Conservation (phyloP, 805 yeast genomes). For the Torulaspora microellipsoides region DNA sequence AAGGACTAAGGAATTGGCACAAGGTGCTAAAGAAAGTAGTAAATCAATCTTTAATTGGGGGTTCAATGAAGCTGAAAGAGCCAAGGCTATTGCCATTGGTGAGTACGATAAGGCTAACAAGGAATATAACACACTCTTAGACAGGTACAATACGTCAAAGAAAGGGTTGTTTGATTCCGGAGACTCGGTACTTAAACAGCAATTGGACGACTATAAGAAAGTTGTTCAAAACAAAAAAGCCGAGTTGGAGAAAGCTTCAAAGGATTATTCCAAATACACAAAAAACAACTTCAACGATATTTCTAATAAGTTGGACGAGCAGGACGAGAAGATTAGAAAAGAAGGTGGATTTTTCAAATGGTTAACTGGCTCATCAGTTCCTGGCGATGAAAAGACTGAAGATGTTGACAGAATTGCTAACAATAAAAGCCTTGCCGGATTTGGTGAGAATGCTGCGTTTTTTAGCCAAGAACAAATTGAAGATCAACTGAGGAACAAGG, state of each 20-base stretch:
- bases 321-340: slow-evolving; percentile 20
- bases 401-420: slow-evolving; percentile 1
- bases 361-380: slow-evolving; percentile 17
- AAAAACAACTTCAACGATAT: slow-evolving; percentile 26
- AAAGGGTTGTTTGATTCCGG: slow-evolving; percentile 21
- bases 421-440: slow-evolving; percentile 37
- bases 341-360: slow-evolving; percentile 26
- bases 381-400: slow-evolving; percentile 5
- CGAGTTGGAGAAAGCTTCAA: slow-evolving; percentile 21
- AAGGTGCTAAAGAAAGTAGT: slow-evolving; percentile 17
- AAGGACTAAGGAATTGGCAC: slow-evolving; percentile 6
- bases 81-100: slow-evolving; percentile 29
- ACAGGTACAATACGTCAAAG: slow-evolving; percentile 12
- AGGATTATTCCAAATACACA: slow-evolving; percentile 18
- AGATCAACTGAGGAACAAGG: slow-evolving; percentile 20
- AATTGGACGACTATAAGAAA: slow-evolving; percentile 17
- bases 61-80: slow-evolving; percentile 28
- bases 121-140: slow-evolving; percentile 21
- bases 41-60: slow-evolving; percentile 30
- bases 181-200: slow-evolving; percentile 14
- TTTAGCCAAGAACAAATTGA: slow-evolving; percentile 37
- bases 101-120: slow-evolving; percentile 30
- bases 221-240: slow-evolving; percentile 17
- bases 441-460: slow-evolving; percentile 44
- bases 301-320: slow-evolving; percentile 24